Conservation (phyloP, 371 early-diverging fungal species). For the Mortierella sp. region DNA sequence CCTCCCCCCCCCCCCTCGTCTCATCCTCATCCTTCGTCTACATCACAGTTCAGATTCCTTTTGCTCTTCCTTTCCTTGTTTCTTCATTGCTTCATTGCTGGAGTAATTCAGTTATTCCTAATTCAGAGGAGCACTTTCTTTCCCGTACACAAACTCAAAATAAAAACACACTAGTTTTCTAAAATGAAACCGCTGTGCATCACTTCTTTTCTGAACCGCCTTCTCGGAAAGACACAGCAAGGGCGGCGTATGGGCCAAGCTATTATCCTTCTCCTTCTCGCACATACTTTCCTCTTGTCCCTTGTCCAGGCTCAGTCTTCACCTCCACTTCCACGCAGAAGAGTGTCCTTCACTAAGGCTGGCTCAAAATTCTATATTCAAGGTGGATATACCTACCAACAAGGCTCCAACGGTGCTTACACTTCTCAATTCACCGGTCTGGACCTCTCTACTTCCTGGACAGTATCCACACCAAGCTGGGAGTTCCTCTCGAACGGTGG, state of each 20-base stretch:
- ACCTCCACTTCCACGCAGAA: constrained; percentile 19
- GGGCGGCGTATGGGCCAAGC: background rate
- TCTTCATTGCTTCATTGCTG: too few relatives aligned
- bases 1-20: background rate
- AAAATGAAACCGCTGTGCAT: too few relatives aligned
- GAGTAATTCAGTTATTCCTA: too few relatives aligned
- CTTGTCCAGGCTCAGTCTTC: constrained; percentile 6
- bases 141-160: too few relatives aligned
- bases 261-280: background rate
- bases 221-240: too few relatives aligned
- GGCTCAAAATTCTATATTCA: constrained; percentile 34
- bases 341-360: constrained; percentile 18
- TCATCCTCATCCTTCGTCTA: too few relatives aligned
- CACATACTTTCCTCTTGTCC: background rate
- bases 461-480: constrained; percentile 17
- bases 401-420: background rate
- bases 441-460: constrained; percentile 37
- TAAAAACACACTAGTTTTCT: too few relatives aligned
- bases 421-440: constrained; percentile 16
- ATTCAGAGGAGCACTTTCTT: too few relatives aligned
- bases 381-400: constrained; percentile 28
- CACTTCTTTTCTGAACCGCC: too few relatives aligned
- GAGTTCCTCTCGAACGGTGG: constrained; percentile 16
- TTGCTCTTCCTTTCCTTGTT: too few relatives aligned
- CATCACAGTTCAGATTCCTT: too few relatives aligned